These are phyloP conservation scores for Ziziphus jujuba DNA, from an alignment of 306 rosid genomes.

Conservation along the genomic window DNA sequence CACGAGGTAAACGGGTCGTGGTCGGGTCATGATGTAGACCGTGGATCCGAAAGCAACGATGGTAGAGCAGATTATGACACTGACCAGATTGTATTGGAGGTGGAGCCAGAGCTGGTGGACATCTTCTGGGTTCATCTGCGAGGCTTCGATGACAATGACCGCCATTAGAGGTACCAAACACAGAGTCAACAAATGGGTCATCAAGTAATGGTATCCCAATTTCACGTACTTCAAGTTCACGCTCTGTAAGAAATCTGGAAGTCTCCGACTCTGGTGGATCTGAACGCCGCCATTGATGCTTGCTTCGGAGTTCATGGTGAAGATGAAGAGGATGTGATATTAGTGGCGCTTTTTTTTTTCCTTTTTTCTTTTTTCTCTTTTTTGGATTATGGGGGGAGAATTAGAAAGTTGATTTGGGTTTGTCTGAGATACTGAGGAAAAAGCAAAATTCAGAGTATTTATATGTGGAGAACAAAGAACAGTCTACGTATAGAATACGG, in stretches of 20 bases:
- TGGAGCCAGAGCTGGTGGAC: constrained; percentile 59
- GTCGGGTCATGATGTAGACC: constrained; percentile 47
- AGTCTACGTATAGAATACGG: not conserved
- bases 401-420: not conserved
- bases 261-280: constrained; percentile 42
- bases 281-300: constrained; percentile 24
- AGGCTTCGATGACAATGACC: constrained; percentile 35
- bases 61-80: constrained; percentile 30
- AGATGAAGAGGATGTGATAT: not conserved
- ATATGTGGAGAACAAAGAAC: not conserved
- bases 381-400: not conserved
- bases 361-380: no score
- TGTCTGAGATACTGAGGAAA: not conserved
- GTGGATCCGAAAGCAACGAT: constrained; percentile 50
- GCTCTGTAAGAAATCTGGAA: constrained; percentile 53
- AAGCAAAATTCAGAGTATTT: no score
- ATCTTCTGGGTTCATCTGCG: constrained; percentile 44
- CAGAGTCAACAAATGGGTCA: constrained; percentile 45
- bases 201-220: constrained; percentile 52
- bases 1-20: constrained; percentile 58
- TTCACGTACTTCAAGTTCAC: constrained; percentile 63
- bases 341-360: no score
- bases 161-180: constrained; percentile 51
- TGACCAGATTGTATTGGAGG: constrained; percentile 46
- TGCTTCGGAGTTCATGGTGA: constrained; percentile 34